Evolutionary conservation across 768 basidiomycete genomes (phyloP).

Genomic region (Rubroboletus satanas): DNA sequence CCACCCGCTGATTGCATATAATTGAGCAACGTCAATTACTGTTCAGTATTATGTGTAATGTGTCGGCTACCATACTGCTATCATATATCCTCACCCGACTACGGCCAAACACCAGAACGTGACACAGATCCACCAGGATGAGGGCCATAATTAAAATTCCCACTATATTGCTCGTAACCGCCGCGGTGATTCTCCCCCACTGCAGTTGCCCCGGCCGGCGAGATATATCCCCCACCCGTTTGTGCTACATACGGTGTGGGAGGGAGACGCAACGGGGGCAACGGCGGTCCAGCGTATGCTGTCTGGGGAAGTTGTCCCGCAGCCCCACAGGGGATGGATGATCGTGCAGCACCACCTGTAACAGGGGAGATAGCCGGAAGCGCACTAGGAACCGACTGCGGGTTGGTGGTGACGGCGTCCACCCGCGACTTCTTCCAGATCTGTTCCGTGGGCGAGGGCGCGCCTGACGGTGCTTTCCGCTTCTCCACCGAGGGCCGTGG

Average conservation of each 20-base stretch:
- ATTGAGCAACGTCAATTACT: constrained; percentile 7
- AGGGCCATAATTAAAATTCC: constrained; percentile 20
- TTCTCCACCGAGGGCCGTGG: constrained; percentile 41
- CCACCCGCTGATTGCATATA: neutral
- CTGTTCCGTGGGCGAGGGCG: constrained; percentile 55
- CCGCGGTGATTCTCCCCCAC: constrained; percentile 21
- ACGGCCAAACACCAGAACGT: constrained; percentile 29
- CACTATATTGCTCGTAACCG: constrained; percentile 24
- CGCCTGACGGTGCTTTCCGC: constrained; percentile 53
- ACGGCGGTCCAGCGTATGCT: constrained; percentile 20
- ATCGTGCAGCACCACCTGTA: constrained; percentile 5
- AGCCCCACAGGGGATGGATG: constrained; percentile 13
- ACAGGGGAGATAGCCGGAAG: constrained; percentile 29
- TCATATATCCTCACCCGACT: constrained; percentile 17
- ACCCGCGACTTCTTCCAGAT: constrained; percentile 69
- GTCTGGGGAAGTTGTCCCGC: constrained; percentile 15
- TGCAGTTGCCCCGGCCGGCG: constrained; percentile 13
- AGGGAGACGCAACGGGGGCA: constrained; percentile 29
- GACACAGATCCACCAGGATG: constrained; percentile 22
- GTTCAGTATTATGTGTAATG: constrained; percentile 16
- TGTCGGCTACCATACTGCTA: constrained; percentile 13
- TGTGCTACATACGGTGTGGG: constrained; percentile 19
- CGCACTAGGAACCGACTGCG: constrained; percentile 7
- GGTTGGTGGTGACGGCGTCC: constrained; percentile 21
- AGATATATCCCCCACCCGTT: constrained; percentile 18